Evolutionary conservation across 331 rosid genomes (phyloP), one percentile per base, ranked within the genome.

Genomic region (Cucumis variabilis): DNA sequence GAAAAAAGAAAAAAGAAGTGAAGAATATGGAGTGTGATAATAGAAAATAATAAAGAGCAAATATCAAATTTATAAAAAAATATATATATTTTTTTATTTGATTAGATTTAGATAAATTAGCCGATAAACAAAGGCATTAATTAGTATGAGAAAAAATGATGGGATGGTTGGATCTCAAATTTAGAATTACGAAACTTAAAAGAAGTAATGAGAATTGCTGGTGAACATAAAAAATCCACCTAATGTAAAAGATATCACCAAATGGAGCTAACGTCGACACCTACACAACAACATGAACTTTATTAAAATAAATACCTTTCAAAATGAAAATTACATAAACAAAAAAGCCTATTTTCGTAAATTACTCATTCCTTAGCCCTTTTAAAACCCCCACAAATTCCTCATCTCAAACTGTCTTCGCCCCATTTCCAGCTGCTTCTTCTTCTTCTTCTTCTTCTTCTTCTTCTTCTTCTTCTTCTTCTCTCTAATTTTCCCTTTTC

Each of bases 311-410:
- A 23, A 66, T 10, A 2, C 10, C 12, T 19, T 60, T 60, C 2
- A 1, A 33, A 33, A 33, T 33, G 4, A 4, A n/a, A 24, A 70
- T 55, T 58, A 9, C 11, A 71, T 28, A 15, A 15, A 8, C 3
- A 6, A 6, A 24, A 46, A 84, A 79, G 79, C 17, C 17, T 84
- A 84, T 25, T 66, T 84, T 51, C 50, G 87, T 84, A 48, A 84
- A 44, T 41, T 84, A 4, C 5, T 1, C 3, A 9, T 11, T 11
- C 41, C 0, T 12, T 1, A 13, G 23, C 12, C 48, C 66, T 20
- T 48, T 84, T 66, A 46, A 84, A 69, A 50, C n/a, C 46, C 46
- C 50, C 79, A 9, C 12, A 20, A 24, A 28, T 8, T 23, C 24
- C 68, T 55, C 85, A 82, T 82, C 85, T 75, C 17, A 20, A 21